Evolutionary conservation across 257 asterid species (phyloP), one percentile per base, ranked within the genome.

Genomic region (Petunia axillaris): DNA sequence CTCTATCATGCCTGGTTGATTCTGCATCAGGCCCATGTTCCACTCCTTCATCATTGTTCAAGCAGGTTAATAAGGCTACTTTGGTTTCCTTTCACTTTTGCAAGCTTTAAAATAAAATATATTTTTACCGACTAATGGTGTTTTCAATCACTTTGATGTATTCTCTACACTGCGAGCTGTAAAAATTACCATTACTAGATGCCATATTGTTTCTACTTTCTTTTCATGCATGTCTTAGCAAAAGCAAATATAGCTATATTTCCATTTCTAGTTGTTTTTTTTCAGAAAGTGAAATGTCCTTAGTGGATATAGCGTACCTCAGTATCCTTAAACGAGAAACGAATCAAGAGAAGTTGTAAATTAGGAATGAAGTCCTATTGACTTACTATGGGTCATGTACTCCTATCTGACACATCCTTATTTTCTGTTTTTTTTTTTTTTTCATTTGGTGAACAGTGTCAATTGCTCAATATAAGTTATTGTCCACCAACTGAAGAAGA

Each of bases 401-500:
- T 43, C 58, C 41, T 36, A 14, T 4, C 38, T 16, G 60, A 57
- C 48, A 13, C n/a, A 16, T 79, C 80, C 64, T 14, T 8, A 6
- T 65, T 64, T 76, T 71, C 67, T 6, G 2, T 38, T 38, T 50
- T 50, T 77, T 59, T 75, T 75, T 48, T 3, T 44, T 77, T 78
- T 39, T 80, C 81, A 64, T 64, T 70, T 16, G 50, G 15, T 70
- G 65, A 70, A 85, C 96, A 93, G 98, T 93, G 98, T 83, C 96
- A 86, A 82, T 80, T 93, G 66, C 93, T 93, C 77, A 93, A 93
- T 83, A 86, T 92, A 88, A 93, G 98, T 84, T 93, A 67, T 60
- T 93, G 98, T 81, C 96, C 98, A 57, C 87, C 97, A 79, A 89
- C 98, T 2, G 98, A 93, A 86, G 84, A 85, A 64, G 90, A 87